A percentile compares a stretch with the other conserved stretches of the same genome.
phyloP scores from a whole-genome alignment of 139 green algal genomes.

The Diplosphaera chodatii region DNA sequence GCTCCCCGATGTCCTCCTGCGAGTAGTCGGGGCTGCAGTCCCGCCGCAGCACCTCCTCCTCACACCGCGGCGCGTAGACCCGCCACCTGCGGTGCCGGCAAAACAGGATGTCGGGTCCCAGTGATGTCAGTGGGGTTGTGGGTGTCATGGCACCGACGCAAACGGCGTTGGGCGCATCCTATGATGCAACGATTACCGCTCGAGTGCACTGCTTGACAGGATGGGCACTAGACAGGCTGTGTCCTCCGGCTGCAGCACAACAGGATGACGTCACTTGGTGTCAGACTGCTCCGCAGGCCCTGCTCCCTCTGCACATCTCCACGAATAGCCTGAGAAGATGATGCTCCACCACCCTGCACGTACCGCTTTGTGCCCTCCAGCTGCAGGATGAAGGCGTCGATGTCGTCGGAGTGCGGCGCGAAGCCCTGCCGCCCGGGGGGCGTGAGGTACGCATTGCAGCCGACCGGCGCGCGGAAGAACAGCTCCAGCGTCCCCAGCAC shows the following conservation, averaged over 20 bases:
- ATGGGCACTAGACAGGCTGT: no score
- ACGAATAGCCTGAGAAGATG: no score
- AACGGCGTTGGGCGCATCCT: no score
- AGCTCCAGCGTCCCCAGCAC: slow-evolving; percentile 44
- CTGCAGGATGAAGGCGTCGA: slow-evolving; percentile 64
- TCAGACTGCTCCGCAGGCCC: no score
- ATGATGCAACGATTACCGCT: no score
- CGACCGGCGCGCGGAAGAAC: slow-evolving; percentile 30
- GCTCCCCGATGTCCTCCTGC: slow-evolving; percentile 33
- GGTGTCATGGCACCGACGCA: no score
- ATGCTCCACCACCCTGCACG: no score
- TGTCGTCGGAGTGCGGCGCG: slow-evolving; percentile 62
- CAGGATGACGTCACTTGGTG: no score
- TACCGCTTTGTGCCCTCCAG: slow-evolving; percentile 46
- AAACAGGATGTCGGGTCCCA: neutral
- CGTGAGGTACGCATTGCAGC: slow-evolving; percentile 61
- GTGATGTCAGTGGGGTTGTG: neutral
- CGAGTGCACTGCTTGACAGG: no score
- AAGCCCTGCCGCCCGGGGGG: slow-evolving; percentile 49
- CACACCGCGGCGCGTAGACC: slow-evolving; percentile 9
- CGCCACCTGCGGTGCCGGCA: slow-evolving; percentile 3
- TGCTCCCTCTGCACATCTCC: no score
- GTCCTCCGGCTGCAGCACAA: no score
- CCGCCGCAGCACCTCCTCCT: slow-evolving; percentile 33
- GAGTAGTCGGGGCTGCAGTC: slow-evolving; percentile 37